A percentile compares a stretch with the other conserved stretches of the same genome.
These are phyloP conservation scores for Scheffersomyces cryptocercus DNA, from an alignment of 1,139 yeast species.

Conservation along the genomic window DNA sequence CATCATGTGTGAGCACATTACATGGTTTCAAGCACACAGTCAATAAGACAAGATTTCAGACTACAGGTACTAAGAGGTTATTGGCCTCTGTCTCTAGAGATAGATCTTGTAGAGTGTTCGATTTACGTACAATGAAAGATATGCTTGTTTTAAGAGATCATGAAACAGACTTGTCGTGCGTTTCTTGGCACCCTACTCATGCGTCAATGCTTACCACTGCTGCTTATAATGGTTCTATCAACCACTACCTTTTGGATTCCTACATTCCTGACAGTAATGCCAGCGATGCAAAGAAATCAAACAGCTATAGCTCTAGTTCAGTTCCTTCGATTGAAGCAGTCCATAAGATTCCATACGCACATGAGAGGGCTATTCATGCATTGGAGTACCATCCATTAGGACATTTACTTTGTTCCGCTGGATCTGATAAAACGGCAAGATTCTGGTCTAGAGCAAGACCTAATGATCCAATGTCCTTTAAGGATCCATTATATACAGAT, in stretches of 20 bases:
- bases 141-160: constrained; percentile 71
- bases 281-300: constrained; percentile 12
- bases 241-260: constrained; percentile 70
- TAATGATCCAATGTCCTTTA: constrained; percentile 79
- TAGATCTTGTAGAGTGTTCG: constrained; percentile 84
- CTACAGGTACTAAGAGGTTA: constrained; percentile 63
- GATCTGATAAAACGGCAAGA: constrained; percentile 90
- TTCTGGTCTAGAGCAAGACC: constrained; percentile 96
- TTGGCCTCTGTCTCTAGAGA: constrained; percentile 89
- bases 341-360: constrained; percentile 85
- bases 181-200: constrained; percentile 93
- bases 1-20: constrained; percentile 71
- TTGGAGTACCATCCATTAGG: constrained; percentile 94
- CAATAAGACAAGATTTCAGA: constrained; percentile 78
- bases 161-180: constrained; percentile 81
- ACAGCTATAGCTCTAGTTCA: constrained; percentile 17
- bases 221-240: constrained; percentile 84
- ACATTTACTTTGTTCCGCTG: constrained; percentile 86
- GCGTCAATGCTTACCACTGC: constrained; percentile 81
- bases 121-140: constrained; percentile 81
- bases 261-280: constrained; percentile 34
- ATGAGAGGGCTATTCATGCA: constrained; percentile 89
- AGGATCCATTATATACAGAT: constrained; percentile 77
- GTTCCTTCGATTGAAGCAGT: constrained; percentile 43
- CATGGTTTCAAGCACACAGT: constrained; percentile 95